Evolutionary conservation across 179 eudicot genomes (phyloP), one percentile per base, ranked within the genome.

Genomic region (Corrigiola litoralis): DNA sequence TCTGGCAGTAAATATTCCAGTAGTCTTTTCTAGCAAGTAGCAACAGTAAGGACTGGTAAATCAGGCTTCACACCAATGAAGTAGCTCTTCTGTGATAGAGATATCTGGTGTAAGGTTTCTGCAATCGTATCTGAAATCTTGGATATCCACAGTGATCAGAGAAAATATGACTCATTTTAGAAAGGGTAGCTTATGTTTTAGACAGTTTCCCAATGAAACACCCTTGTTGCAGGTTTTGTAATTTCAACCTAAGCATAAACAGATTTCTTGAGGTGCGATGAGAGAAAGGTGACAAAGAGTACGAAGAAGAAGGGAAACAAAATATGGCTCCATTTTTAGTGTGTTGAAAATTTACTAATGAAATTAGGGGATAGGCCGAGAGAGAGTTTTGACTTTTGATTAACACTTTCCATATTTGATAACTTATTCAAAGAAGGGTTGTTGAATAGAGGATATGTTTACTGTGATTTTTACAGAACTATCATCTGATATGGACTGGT

Each of bases 11-110:
- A 32, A 12, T 57, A 42, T 37, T 28, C 65, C 47, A 69, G 10
- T 71, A 60, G 8, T 82, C 83, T 6, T 58, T 52, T 50, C 81
- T 60, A 11, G 77, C 70, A 25, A 82, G 80, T 60, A 11, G 77
- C 70, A 25, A 82, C 61, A 3, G 17, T 68, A 10, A 77, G 37
- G 8, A 21, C 23, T 31, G 1, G 65, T 9, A 0, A 21, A 2
- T 21, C 36, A 0, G 17, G 17, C 27, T 74, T 25, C 16, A 82
- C 46, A 0, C 31, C 56, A 4, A 69, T 25, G 24, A 83, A 71
- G 5, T 74, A 63, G 57, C 71, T 73, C 10, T 6, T 1, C 13
- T 14, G 36, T 1, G 70, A 64, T n/a, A 29, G 31, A 16, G 49
- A 40, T 64, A 0, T 18, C 36, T 3, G 58, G 71, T 72, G 58